Evolutionary conservation across 179 eudicot species (phyloP), one percentile per base, ranked within the genome.

Genomic region (Spinacia oleracea): DNA sequence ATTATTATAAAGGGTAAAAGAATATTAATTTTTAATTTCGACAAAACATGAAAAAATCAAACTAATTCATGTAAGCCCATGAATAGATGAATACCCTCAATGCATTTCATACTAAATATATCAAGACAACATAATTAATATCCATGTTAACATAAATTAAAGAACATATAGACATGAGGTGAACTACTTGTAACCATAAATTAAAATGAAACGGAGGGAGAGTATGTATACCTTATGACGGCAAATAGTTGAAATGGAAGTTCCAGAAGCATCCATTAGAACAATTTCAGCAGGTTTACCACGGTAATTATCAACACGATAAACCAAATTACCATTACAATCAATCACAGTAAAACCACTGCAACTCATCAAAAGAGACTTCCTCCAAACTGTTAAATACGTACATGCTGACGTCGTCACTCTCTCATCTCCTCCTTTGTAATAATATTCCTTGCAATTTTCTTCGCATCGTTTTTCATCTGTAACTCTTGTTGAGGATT

Each of bases 261-360:
- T 55, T 16, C 89, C 89, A 15, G 72, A 46, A 0, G 56, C 81
- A 79, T 86, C 85, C 89, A 86, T 86, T 56, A 86, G 89, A 77
- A 84, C 87, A 81, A 86, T 77, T n/a, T 84, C 85, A 64, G 60
- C 71, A n/a, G 85, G 85, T 31, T 45, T 45, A 29, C 82, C 81
- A 70, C 80, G 27, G 73, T 86, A 86, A 77, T 86, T 86, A 84
- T 86, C 89, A 38, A 86, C 89, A 2, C 89, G 51, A 38, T 73
- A 84, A 9, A 74, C 82, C 43, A 86, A 76, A 27, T 82, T 70
- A 21, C 89, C 89, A 0, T 79, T 79, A 15, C 71, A 65, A 84
- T 86, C 85, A 32, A 84, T 79, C 16, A 86, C 86, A 0, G 89
- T 86, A 74, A 86, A 86, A 9, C 89, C 89, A 80, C 74, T 83